Conservation (phyloP, 768 basidiomycete species). For the Leucosporidium yakuticum region DNA sequence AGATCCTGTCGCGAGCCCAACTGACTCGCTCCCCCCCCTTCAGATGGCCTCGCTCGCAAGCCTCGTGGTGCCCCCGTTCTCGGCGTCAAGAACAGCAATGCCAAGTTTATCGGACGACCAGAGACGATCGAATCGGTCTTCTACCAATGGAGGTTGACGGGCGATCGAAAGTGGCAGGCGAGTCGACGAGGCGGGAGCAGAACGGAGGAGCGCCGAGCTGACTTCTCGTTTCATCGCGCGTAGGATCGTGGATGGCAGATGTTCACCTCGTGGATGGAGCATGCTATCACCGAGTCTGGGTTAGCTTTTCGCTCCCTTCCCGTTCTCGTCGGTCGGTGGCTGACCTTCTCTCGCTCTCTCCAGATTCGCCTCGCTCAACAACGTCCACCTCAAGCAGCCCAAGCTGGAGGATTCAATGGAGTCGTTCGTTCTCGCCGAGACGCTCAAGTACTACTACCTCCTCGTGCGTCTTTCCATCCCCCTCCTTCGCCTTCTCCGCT, state of each 20-base stretch:
- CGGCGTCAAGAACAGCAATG: constrained; percentile 38
- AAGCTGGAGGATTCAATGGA: constrained; percentile 26
- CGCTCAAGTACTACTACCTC: constrained; percentile 35
- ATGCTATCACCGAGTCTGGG: constrained; percentile 22
- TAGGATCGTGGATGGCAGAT: constrained; percentile 48
- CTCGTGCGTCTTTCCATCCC: constrained; percentile 15
- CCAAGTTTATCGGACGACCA: constrained; percentile 44
- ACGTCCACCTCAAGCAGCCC: constrained; percentile 8
- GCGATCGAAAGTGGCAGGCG: constrained; percentile 47
- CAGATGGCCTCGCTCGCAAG: neutral
- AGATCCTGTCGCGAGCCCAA: neutral
- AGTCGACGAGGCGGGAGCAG: neutral
- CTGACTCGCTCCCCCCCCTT: neutral
- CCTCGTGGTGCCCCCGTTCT: constrained; percentile 1
- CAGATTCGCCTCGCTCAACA: constrained; percentile 20
- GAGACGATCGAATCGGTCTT: constrained; percentile 47
- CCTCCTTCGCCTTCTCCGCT: neutral
- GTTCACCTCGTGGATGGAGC: constrained; percentile 39
- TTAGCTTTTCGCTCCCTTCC: neutral
- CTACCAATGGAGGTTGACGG: constrained; percentile 46
- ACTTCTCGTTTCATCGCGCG: neutral
- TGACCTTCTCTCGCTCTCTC: neutral
- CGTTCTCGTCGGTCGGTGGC: no score
- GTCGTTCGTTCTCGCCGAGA: constrained; percentile 34
- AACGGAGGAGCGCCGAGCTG: no score